These are phyloP conservation scores for Alternaria viburni DNA, from an alignment of 2,329 filamentous ascomycete genomes.

Conservation along the genomic window DNA sequence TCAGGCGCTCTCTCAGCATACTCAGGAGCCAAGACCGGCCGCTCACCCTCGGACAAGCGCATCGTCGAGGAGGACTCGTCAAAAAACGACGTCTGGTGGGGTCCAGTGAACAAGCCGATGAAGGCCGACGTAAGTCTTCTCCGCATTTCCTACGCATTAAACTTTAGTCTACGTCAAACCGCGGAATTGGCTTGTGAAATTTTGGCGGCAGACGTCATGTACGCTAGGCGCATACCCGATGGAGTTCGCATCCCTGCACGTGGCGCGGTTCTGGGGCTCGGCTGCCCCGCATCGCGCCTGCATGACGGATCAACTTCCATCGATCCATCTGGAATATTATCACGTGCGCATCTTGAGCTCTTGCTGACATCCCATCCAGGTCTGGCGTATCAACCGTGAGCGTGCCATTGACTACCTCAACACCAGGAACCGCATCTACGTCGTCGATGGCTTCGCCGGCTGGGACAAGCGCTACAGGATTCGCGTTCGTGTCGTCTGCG, in stretches of 20 bases:
- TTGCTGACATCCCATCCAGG: constrained; percentile 60
- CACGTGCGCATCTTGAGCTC: constrained; percentile 33
- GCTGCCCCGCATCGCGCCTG: constrained; percentile 45
- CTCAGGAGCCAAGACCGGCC: constrained; percentile 96
- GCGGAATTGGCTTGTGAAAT: constrained; percentile 36
- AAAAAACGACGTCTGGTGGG: constrained; percentile 97
- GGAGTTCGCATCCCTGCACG: constrained; percentile 36
- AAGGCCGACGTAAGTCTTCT: constrained; percentile 78
- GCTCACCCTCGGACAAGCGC: constrained; percentile 95
- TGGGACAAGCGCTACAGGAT: constrained; percentile 99
- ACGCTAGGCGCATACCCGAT: constrained; percentile 42
- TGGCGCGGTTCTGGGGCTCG: constrained; percentile 34
- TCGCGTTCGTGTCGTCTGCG: constrained; percentile 95
- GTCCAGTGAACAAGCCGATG: constrained; percentile 99
- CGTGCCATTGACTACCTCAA: constrained; percentile 99
- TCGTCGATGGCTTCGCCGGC: constrained; percentile 94
- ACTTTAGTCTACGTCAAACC: constrained; percentile 10
- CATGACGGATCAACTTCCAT: constrained; percentile 18
- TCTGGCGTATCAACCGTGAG: constrained; percentile 99
- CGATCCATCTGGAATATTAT: constrained; percentile 6
- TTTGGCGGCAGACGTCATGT: constrained; percentile 43
- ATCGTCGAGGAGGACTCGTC: constrained; percentile 91
- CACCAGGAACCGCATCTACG: constrained; percentile 98
- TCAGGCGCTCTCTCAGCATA: constrained; percentile 95
- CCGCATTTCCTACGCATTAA: constrained; percentile 17